Evolutionary conservation across 2,329 filamentous ascomycete species (phyloP).

Genomic region (Pleoardoris graminearum): DNA sequence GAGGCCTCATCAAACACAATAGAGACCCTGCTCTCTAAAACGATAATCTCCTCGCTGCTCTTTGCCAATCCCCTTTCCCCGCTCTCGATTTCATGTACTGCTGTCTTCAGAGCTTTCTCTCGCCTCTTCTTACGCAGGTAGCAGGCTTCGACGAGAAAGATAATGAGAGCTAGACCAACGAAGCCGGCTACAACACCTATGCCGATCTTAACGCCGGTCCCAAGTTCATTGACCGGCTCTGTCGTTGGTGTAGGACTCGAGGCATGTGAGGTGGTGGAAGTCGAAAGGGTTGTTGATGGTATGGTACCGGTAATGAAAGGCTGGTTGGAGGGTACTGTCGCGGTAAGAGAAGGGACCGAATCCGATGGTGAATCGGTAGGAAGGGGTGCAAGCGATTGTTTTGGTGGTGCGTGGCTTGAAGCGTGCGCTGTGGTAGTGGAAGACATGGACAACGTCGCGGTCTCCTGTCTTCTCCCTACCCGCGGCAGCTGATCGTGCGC

Average conservation of each 20-base stretch:
- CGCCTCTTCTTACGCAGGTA: slow-evolving; percentile 24
- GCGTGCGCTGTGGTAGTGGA: not conserved
- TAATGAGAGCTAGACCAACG: slow-evolving; percentile 5
- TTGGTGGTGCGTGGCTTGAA: not conserved
- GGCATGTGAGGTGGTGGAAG: not conserved
- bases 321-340: not conserved
- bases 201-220: slow-evolving; percentile 14
- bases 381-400: not conserved
- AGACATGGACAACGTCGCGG: not conserved
- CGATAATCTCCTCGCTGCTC: slow-evolving; percentile 27
- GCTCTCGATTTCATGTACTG: slow-evolving; percentile 26
- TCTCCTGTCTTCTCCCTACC: not conserved
- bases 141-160: slow-evolving; percentile 11
- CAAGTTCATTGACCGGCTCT: slow-evolving; percentile 3
- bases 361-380: not conserved
- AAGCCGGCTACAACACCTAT: slow-evolving; percentile 13
- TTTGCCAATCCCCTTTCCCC: slow-evolving; percentile 18
- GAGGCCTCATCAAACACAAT: slow-evolving; percentile 26
- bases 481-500: not conserved
- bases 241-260: slow-evolving; percentile 1
- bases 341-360: not conserved
- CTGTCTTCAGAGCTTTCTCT: slow-evolving; percentile 20
- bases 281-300: not conserved
- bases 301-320: not conserved
- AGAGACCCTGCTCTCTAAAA: slow-evolving; percentile 30